A percentile compares a stretch with the other conserved stretches of the same genome.
Evolutionary conservation across 148 eudicot species (phyloP).

Genomic region (Fallopia convolvulus): DNA sequence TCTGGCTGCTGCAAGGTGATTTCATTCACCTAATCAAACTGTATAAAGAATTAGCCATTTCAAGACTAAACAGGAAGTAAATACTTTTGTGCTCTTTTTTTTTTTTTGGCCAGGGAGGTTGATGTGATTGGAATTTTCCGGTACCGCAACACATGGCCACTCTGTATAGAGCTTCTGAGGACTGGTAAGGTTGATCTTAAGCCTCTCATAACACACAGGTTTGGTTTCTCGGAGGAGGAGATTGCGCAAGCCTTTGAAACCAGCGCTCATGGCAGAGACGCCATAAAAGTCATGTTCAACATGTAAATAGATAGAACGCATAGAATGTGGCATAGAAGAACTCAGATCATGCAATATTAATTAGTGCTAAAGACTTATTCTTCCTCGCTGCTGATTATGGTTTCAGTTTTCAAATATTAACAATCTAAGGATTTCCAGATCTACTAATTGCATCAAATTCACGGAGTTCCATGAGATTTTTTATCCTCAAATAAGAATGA

Average conservation of each 20-base stretch:
- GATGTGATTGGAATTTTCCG: neutral
- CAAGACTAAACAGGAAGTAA: neutral
- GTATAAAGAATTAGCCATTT: no score
- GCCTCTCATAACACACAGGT: conserved; percentile 83
- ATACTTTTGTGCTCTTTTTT: neutral
- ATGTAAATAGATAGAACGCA: neutral
- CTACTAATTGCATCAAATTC: no score
- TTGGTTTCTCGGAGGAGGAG: conserved; percentile 69
- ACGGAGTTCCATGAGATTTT: no score
- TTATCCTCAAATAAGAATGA: neutral
- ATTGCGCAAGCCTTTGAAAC: conserved; percentile 85
- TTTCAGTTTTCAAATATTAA: no score
- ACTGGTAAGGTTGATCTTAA: conserved; percentile 88
- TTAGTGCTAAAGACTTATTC: no score
- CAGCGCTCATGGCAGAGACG: conserved; percentile 73
- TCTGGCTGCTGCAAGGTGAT: conserved; percentile 83
- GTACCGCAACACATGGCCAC: no score
- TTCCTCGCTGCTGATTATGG: no score
- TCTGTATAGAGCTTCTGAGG: conserved; percentile 61
- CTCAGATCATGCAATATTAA: no score
- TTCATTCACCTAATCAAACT: neutral
- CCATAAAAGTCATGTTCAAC: conserved; percentile 80
- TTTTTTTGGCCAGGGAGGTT: neutral
- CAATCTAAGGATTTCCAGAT: no score
- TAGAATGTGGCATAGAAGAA: no score